Conservation (phyloP, 2,329 filamentous ascomycete genomes). For the Aspergillus caelatus region DNA sequence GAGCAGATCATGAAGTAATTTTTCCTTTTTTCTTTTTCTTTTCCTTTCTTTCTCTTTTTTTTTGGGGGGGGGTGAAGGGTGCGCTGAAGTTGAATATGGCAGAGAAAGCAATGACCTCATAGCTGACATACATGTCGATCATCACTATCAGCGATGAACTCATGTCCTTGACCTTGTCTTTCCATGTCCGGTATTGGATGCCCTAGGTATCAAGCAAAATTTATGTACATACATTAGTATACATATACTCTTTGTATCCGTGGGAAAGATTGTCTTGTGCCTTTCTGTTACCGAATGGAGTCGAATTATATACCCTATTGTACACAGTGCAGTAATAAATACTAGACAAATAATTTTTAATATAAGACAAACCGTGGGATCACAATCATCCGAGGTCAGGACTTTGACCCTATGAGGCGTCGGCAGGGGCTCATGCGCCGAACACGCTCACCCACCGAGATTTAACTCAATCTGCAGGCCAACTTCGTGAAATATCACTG, state of each 20-base stretch:
- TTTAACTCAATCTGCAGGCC: constrained; percentile 16
- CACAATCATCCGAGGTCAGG: constrained; percentile 1
- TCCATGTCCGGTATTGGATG: constrained; percentile 1
- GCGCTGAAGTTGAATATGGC: background rate
- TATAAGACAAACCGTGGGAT: background rate
- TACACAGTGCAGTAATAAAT: background rate
- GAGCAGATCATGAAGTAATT: background rate
- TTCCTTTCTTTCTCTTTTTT: too few relatives aligned
- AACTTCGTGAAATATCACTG: constrained; percentile 1
- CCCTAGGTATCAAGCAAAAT: constrained; percentile 7
- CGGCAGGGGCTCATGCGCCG: constrained; percentile 7
- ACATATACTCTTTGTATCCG: background rate
- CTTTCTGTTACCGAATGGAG: background rate
- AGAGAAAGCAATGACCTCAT: background rate
- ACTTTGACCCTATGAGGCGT: constrained; percentile 9
- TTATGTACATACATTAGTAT: constrained; percentile 7
- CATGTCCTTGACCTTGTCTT: constrained; percentile 4
- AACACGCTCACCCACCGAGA: constrained; percentile 3
- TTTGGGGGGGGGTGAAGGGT: too few relatives aligned
- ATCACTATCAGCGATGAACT: constrained; percentile 1
- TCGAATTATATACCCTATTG: background rate
- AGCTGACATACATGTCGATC: constrained; percentile 3
- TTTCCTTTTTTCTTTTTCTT: background rate
- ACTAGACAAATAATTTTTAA: background rate
- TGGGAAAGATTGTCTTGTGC: background rate